Conservation (phyloP, 805 yeast genomes). For the Wickerhamiella slavikovae region DNA sequence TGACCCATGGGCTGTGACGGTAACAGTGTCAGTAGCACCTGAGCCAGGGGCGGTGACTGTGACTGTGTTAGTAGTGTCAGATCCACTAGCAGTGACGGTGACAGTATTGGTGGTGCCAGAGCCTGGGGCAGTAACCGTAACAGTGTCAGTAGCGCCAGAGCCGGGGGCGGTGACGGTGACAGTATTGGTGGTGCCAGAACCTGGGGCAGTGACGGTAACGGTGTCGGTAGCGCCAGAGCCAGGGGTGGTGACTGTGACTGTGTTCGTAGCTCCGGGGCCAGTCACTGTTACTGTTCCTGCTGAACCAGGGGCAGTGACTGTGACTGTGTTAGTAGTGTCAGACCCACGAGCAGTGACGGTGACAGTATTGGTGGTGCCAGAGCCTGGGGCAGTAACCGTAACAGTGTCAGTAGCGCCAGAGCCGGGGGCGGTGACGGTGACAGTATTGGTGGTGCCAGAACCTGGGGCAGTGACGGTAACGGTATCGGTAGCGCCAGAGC, state of each 20-base stretch:
- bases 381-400: conserved; percentile 6
- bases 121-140: conserved; percentile 7
- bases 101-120: conserved; percentile 3
- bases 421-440: conserved; percentile 8
- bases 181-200: conserved; percentile 6
- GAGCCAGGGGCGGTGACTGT: conserved; percentile 7
- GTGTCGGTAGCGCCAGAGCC: conserved; percentile 2
- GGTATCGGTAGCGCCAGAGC: no score
- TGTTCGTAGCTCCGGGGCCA: conserved; percentile 1
- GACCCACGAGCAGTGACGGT: conserved; percentile 4
- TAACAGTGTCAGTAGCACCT: conserved; percentile 4
- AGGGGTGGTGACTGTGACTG: conserved; percentile 8
- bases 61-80: conserved; percentile 7
- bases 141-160: conserved; percentile 2
- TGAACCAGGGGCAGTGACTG: conserved; percentile 2
- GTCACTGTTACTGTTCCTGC: not conserved
- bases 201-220: conserved; percentile 2
- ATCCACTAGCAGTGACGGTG: conserved; percentile 3
- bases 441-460: conserved; percentile 2
- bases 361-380: conserved; percentile 3
- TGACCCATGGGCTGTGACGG: conserved; percentile 3
- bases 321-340: conserved; percentile 3
- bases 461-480: conserved; percentile 7
- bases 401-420: conserved; percentile 3
- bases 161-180: conserved; percentile 4